Evolutionary conservation across 805 yeast species (phyloP).

Genomic region (Myxozyma monticola): DNA sequence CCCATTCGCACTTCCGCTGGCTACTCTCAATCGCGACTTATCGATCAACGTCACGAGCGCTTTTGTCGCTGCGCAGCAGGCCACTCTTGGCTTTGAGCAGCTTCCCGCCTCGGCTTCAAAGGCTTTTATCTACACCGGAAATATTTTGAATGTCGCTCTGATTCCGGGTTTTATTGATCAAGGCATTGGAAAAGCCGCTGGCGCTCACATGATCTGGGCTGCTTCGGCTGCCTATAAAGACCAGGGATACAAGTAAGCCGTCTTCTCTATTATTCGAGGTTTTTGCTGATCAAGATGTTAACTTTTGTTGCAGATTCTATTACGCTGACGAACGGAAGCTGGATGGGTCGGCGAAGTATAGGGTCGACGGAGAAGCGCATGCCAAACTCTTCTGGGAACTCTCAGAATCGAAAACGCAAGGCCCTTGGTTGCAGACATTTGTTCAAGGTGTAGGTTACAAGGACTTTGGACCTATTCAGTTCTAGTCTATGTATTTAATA

Average conservation of each 20-base stretch:
- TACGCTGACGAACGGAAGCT: constrained; percentile 6
- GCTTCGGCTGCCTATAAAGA: constrained; percentile 8
- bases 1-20: constrained; percentile 1
- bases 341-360: constrained; percentile 6
- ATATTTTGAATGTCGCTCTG: constrained; percentile 1
- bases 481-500: neutral
- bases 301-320: constrained; percentile 3
- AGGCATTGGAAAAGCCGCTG: constrained; percentile 4
- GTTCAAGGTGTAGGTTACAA: constrained; percentile 7
- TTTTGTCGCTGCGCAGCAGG: constrained; percentile 7
- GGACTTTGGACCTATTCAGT: constrained; percentile 2
- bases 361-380: constrained; percentile 8
- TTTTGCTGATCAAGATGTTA: neutral
- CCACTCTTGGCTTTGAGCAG: constrained; percentile 1
- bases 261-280: neutral
- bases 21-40: neutral
- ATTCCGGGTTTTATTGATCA: constrained; percentile 1
- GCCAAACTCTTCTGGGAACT: constrained; percentile 2
- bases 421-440: constrained; percentile 8
- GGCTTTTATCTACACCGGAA: constrained; percentile 10
- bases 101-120: constrained; percentile 3
- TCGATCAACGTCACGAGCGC: neutral
- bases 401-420: constrained; percentile 1
- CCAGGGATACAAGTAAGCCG: constrained; percentile 2
- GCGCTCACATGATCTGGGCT: constrained; percentile 6